Evolutionary conservation across 2,329 filamentous ascomycete genomes (phyloP).

Genomic region (Colletotrichum paranaense): DNA sequence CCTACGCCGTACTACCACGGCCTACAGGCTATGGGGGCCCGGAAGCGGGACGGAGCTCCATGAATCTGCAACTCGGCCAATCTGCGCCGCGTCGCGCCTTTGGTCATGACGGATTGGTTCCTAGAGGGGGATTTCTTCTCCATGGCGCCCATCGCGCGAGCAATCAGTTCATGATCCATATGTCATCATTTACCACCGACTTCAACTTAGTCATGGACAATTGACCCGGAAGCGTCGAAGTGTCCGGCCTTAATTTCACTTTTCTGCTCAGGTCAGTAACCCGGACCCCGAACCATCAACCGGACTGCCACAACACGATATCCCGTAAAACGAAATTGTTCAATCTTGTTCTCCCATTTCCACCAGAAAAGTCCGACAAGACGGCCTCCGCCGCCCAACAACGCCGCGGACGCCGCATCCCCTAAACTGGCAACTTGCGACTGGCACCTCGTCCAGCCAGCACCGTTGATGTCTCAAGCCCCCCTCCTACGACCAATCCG

Average conservation of each 20-base stretch:
- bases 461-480: slow-evolving; percentile 16
- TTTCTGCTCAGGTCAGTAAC: neutral
- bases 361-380: neutral
- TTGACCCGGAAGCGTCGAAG: neutral
- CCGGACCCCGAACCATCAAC: neutral
- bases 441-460: neutral
- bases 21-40: no score
- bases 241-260: neutral
- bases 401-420: neutral
- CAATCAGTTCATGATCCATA: neutral
- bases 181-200: neutral
- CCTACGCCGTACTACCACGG: neutral
- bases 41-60: neutral
- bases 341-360: neutral
- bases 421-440: neutral
- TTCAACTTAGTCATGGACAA: neutral
- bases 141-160: neutral
- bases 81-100: slow-evolving; percentile 30
- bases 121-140: neutral
- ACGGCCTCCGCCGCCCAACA: neutral
- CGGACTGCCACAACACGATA: neutral
- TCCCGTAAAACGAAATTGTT: neutral
- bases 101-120: no score
- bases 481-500: neutral
- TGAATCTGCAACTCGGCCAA: slow-evolving; percentile 27